Percentiles rank a stretch among this genome's conserved stretches.
Conservation (phyloP, 2,329 filamentous ascomycete genomes). For the Incumbomyces delicatus region DNA sequence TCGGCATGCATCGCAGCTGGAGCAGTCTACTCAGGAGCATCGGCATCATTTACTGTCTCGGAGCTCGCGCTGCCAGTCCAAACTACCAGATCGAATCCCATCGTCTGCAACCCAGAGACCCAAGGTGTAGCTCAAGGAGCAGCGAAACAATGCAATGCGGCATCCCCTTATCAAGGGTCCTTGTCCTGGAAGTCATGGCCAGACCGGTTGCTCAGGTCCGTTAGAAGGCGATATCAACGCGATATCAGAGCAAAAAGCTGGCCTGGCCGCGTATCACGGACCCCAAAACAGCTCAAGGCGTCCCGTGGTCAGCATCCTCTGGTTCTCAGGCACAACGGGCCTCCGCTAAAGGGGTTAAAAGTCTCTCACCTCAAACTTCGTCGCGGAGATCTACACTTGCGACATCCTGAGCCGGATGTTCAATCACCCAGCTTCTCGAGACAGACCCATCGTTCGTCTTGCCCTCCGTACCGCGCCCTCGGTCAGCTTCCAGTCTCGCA, state of each 20-base stretch:
- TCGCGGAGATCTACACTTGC: conserved; percentile 27
- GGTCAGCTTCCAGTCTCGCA: conserved; percentile 40
- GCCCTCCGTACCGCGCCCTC: conserved; percentile 28
- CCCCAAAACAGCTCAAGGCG: conserved; percentile 34
- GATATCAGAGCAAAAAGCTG: conserved; percentile 31
- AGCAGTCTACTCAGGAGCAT: conserved; percentile 50
- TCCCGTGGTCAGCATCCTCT: conserved; percentile 38
- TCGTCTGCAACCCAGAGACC: conserved; percentile 42
- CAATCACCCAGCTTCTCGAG: conserved; percentile 22
- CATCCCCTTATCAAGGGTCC: conserved; percentile 37
- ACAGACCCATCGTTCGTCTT: conserved; percentile 18
- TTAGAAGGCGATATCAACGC: conserved; percentile 24
- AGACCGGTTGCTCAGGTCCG: conserved; percentile 24
- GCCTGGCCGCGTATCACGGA: conserved; percentile 49
- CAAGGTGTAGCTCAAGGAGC: conserved; percentile 38
- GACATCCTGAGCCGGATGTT: conserved; percentile 13
- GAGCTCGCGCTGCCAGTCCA: conserved; percentile 44
- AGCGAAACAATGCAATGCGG: conserved; percentile 40
- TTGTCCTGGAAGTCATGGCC: conserved; percentile 41
- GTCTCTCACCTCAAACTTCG: conserved; percentile 37
- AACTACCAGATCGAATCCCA: conserved; percentile 32
- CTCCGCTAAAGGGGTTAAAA: conserved; percentile 36
- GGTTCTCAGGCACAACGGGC: conserved; percentile 40
- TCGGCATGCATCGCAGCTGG: conserved; percentile 49
- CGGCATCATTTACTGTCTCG: conserved; percentile 38